A percentile compares a stretch with the other conserved stretches of the same genome.
phyloP scores from a whole-genome alignment of 2,329 filamentous ascomycete genomes.

The Didymella segeticola region DNA sequence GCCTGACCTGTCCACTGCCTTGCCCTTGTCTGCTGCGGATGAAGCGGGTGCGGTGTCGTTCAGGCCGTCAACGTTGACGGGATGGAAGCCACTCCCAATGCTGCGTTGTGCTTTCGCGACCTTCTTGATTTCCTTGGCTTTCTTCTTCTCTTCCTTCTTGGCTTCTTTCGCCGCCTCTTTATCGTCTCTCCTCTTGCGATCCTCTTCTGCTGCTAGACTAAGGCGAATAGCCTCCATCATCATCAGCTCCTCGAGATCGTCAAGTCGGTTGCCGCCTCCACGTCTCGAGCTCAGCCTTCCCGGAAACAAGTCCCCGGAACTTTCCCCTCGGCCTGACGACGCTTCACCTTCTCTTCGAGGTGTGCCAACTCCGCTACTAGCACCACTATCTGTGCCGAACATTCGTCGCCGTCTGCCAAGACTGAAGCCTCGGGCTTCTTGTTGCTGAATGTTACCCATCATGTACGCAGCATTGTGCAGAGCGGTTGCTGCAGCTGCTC shows the following conservation, averaged over 20 bases:
- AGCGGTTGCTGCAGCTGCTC: constrained; percentile 91
- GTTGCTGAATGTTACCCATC: constrained; percentile 65
- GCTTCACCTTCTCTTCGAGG: constrained; percentile 49
- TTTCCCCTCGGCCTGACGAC: constrained; percentile 43
- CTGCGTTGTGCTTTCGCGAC: constrained; percentile 72
- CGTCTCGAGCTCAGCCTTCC: constrained; percentile 61
- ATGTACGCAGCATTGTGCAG: constrained; percentile 94
- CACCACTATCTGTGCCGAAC: constrained; percentile 56
- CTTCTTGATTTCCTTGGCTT: constrained; percentile 69
- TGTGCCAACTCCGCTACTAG: constrained; percentile 54
- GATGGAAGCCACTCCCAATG: constrained; percentile 54
- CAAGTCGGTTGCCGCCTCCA: constrained; percentile 67
- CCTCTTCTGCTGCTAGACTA: constrained; percentile 91
- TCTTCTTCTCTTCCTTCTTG: constrained; percentile 84
- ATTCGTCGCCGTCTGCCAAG: constrained; percentile 57
- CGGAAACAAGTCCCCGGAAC: constrained; percentile 45
- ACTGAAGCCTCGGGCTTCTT: constrained; percentile 59
- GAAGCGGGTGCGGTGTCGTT: constrained; percentile 39
- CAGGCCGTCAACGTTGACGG: constrained; percentile 60
- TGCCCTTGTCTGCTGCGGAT: constrained; percentile 53
- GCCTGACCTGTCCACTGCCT: constrained; percentile 54
- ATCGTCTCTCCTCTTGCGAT: constrained; percentile 83
- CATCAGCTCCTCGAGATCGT: constrained; percentile 97
- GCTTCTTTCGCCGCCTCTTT: constrained; percentile 82
- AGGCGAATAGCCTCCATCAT: constrained; percentile 94